Evolutionary conservation across 352 stramenopile species (phyloP).

Genomic region (Pythium scleroteichum): DNA sequence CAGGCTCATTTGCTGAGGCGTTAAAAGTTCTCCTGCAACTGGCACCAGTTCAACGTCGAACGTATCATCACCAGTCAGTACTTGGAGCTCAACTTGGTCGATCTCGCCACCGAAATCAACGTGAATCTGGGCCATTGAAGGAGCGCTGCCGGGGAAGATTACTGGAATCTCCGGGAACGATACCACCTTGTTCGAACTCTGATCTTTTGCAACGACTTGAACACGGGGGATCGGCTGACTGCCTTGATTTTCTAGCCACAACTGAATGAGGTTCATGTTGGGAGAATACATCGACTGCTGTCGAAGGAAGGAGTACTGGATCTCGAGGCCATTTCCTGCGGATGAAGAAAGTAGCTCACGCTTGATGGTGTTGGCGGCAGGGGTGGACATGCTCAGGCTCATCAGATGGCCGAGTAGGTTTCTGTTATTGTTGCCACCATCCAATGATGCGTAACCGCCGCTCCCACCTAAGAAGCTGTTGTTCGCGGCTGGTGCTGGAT

Average conservation of each 20-base stretch:
- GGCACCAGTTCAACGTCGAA: slow-evolving; percentile 64
- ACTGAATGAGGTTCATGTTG: slow-evolving; percentile 52
- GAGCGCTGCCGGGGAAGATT: slow-evolving; percentile 73
- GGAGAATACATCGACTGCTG: slow-evolving; percentile 44
- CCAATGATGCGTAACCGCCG: slow-evolving; percentile 13
- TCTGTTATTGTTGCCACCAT: slow-evolving; percentile 18
- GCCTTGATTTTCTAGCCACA: slow-evolving; percentile 44
- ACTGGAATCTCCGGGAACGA: slow-evolving; percentile 84
- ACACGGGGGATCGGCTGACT: slow-evolving; percentile 41
- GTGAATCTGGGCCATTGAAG: slow-evolving; percentile 78
- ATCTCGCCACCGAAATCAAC: slow-evolving; percentile 79
- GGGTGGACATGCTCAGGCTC: slow-evolving; percentile 25
- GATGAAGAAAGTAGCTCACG: slow-evolving; percentile 31
- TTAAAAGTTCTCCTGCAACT: slow-evolving; percentile 63
- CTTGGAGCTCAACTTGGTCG: slow-evolving; percentile 64
- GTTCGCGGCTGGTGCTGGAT: not conserved
- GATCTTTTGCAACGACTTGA: slow-evolving; percentile 28
- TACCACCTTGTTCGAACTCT: slow-evolving; percentile 41
- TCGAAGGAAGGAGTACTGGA: slow-evolving; percentile 48
- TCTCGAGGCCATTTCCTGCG: slow-evolving; percentile 36
- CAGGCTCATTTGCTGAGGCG: slow-evolving; percentile 68
- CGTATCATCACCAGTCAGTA: slow-evolving; percentile 51
- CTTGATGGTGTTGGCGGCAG: slow-evolving; percentile 20
- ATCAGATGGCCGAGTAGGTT: slow-evolving; percentile 32
- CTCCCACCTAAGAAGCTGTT: slow-evolving; percentile 21